Evolutionary conservation across 345 rosid genomes (phyloP).

Genomic region (Hypericum androsaemum): DNA sequence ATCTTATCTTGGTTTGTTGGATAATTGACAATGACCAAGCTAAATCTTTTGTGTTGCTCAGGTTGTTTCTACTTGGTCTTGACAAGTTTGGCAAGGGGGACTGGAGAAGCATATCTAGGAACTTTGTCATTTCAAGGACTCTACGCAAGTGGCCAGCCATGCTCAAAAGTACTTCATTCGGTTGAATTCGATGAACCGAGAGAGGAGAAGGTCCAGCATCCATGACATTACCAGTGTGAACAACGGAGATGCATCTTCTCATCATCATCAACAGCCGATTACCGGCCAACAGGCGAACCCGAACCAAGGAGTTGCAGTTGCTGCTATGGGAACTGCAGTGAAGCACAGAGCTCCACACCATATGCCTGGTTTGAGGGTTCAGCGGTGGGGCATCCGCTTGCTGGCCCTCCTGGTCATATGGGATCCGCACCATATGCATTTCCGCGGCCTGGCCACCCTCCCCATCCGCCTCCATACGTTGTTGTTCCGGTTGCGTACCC

Average conservation of each 20-base stretch:
- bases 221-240: conserved; percentile 79
- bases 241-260: conserved; percentile 34
- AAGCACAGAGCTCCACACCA: conserved; percentile 33
- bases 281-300: conserved; percentile 52
- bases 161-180: conserved; percentile 90
- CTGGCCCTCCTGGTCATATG: conserved; percentile 52
- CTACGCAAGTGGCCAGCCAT: conserved; percentile 94
- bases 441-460: conserved; percentile 34
- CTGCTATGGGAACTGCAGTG: conserved; percentile 23
- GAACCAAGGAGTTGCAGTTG: conserved; percentile 14
- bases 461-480: conserved; percentile 43
- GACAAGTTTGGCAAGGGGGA: conserved; percentile 96
- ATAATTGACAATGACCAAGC: too few species aligned
- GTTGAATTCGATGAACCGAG: conserved; percentile 73
- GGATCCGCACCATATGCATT: conserved; percentile 85
- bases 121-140: conserved; percentile 85
- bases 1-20: not conserved
- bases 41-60: conserved; percentile 9
- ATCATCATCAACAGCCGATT: conserved; percentile 36
- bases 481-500: conserved; percentile 68
- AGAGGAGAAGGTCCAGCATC: conserved; percentile 80
- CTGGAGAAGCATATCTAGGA: conserved; percentile 96
- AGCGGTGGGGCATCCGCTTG: conserved; percentile 61
- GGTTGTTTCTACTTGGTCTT: conserved; percentile 78
- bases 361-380: conserved; percentile 59